phyloP scores from a whole-genome alignment of 768 basidiomycete species.

The Dentipellis sp. region DNA sequence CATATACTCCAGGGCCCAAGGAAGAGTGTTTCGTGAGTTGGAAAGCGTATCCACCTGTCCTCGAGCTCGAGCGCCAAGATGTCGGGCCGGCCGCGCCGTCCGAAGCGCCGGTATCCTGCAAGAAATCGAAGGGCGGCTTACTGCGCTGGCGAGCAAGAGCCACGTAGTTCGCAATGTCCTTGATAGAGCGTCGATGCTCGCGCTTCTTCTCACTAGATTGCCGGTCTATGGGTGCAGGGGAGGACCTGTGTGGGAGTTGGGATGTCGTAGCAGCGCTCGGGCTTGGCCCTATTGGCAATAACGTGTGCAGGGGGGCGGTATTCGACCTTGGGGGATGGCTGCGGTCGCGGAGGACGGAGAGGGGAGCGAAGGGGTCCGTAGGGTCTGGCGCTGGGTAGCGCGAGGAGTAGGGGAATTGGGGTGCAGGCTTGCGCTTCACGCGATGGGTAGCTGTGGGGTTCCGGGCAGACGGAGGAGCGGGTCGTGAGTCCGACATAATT shows the following conservation, averaged over 20 bases:
- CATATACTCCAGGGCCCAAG: background rate
- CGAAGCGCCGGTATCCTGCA: background rate
- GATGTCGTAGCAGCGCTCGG: background rate
- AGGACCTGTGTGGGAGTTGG: background rate
- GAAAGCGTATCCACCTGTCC: background rate
- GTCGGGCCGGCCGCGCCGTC: background rate
- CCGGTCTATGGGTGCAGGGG: background rate
- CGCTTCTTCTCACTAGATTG: background rate
- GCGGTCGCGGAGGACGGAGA: constrained; percentile 54
- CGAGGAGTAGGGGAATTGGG: constrained; percentile 37
- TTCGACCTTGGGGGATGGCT: constrained; percentile 7
- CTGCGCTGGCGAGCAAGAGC: background rate
- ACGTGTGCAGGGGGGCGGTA: background rate
- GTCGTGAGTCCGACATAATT: background rate
- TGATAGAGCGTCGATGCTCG: background rate
- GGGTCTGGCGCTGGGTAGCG: constrained; percentile 65
- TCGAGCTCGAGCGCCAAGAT: background rate
- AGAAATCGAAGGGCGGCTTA: background rate
- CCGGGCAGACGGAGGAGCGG: background rate
- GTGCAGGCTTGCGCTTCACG: constrained; percentile 51
- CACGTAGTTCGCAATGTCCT: background rate
- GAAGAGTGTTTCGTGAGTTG: background rate
- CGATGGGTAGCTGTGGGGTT: background rate
- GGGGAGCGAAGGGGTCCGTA: constrained; percentile 59
- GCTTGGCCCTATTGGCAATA: background rate